phyloP scores from a whole-genome alignment of 192 early-diverging fungal species.

The Allomyces macrogynus region DNA sequence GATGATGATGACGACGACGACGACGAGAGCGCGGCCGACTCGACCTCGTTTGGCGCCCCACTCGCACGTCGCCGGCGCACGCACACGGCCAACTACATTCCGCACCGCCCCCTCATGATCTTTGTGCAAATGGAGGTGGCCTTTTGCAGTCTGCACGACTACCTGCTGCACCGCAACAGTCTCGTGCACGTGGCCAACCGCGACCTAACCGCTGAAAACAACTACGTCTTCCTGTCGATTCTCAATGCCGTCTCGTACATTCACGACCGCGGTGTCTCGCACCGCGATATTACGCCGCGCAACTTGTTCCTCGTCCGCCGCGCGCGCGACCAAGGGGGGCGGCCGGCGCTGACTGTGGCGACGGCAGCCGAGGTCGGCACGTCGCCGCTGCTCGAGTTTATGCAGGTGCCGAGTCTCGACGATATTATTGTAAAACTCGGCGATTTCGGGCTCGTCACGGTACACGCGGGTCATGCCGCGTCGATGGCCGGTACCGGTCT shows the following conservation, averaged over 20 bases:
- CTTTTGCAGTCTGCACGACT: slow-evolving; percentile 45
- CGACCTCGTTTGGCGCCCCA: too few relatives aligned
- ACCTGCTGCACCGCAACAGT: slow-evolving; percentile 34
- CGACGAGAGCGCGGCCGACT: slow-evolving; percentile 3
- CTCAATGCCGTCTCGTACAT: slow-evolving; percentile 58
- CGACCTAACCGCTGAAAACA: background rate
- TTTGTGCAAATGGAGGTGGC: slow-evolving; percentile 89
- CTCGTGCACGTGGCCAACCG: slow-evolving; percentile 24
- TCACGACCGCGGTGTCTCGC: slow-evolving; percentile 48
- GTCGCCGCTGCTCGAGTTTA: slow-evolving; percentile 5
- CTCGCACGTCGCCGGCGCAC: too few relatives aligned
- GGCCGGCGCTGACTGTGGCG: background rate
- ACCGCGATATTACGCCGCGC: slow-evolving; percentile 53
- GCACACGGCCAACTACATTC: too few relatives aligned
- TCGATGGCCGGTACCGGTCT: background rate
- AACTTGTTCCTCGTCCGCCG: slow-evolving; percentile 41
- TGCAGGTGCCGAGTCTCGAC: slow-evolving; percentile 22
- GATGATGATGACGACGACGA: slow-evolving; percentile 14
- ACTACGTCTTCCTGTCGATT: slow-evolving; percentile 43
- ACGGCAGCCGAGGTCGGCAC: background rate
- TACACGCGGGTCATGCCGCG: background rate
- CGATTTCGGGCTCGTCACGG: slow-evolving; percentile 87
- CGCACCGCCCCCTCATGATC: slow-evolving; percentile 18
- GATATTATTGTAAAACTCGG: slow-evolving; percentile 59
- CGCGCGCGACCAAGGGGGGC: slow-evolving; percentile 2